Base-by-base conservation (phyloP, 2,329 filamentous ascomycete genomes). In the Akanthomyces uredinophilus region DNA sequence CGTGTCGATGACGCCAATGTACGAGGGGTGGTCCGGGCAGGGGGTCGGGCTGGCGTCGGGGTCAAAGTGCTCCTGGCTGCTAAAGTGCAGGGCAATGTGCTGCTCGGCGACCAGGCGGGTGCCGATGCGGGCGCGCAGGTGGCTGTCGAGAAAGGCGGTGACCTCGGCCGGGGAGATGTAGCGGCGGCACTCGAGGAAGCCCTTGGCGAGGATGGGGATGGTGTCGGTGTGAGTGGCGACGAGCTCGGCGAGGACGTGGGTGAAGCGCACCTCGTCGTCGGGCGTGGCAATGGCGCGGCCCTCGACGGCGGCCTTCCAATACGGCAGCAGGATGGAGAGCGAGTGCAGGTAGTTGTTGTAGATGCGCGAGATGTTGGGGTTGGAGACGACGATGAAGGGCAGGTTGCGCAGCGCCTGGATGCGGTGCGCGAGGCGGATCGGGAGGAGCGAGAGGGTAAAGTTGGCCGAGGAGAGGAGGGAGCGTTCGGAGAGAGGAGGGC, bases 361-460 rank as follows among this genome's bases (percentile, higher is more conserved):
- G 66, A 99, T 99, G 70, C 89, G 88, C 29, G 89, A 90, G 68
- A 99, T 92, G 73, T 97, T 92, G 1, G 92, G 91, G 73, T 99
- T 98, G n/a, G 94, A 93, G 29, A 99, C 95, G 61, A 99, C 94
- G 66, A 99, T 98, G 75, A 94, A 99, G 0, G 95, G 95, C 10
- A 99, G 85, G 72, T 96, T 96, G 66, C 93, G 89, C 20, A 99
- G 81, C 49, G 92, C 92, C 74, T 96, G 91, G 66, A 99, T 96
- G 62, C 95, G 91, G 73, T 96, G 92, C 29, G 95, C 95, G 29
- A 99, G 87, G 43, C 95, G 91, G 55, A 95, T 90, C 16, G 95
- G 95, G 11, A 98, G 87, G 59, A 97, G 89, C 32, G 89, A 91
- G 67, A 98, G 88, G 14, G 95, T 96, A 78, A 98, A 98, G 78